phyloP scores from a whole-genome alignment of 305 asterid species.

The Fraxinus albicans region DNA sequence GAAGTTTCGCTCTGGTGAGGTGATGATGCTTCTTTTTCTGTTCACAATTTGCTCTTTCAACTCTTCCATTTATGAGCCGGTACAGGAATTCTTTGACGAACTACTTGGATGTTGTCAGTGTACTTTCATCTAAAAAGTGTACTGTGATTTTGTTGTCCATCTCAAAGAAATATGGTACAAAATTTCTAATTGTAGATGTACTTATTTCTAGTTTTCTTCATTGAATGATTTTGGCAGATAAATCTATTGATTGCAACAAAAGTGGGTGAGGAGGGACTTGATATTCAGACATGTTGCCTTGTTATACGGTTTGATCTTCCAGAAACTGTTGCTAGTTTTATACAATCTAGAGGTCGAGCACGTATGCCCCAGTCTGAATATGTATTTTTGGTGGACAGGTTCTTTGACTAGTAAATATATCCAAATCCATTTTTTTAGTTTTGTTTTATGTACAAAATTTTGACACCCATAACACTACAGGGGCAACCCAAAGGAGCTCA shows the following conservation, averaged over 20 bases:
- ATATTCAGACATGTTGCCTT: conserved; percentile 98
- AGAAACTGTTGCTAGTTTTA: conserved; percentile 94
- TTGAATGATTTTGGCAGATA: conserved; percentile 56
- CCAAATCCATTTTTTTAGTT: conserved; percentile 15
- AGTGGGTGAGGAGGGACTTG: conserved; percentile 99
- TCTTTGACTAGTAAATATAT: conserved; percentile 25
- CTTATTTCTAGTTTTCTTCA: conserved; percentile 15
- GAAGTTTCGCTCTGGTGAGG: conserved; percentile 95
- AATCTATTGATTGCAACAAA: conserved; percentile 95
- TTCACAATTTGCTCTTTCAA: conserved; percentile 15
- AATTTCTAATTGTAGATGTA: background rate
- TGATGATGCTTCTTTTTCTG: conserved; percentile 32
- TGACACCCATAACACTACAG: conserved; percentile 44
- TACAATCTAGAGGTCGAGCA: conserved; percentile 98
- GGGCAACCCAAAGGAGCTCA: conserved; percentile 60
- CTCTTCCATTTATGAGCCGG: background rate
- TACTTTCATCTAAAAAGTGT: conserved; percentile 2
- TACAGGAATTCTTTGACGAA: background rate
- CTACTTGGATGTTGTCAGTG: conserved; percentile 13
- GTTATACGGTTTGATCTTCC: conserved; percentile 99
- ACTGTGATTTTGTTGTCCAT: conserved; percentile 15
- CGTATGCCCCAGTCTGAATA: conserved; percentile 96
- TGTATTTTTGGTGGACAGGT: conserved; percentile 94
- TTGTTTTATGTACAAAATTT: conserved; percentile 26
- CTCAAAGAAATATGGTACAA: conserved; percentile 3